A percentile compares a stretch with the other conserved stretches of the same genome.
These are phyloP conservation scores for Corynespora cassiicola DNA, from an alignment of 2,329 filamentous ascomycete genomes.

Conservation along the genomic window DNA sequence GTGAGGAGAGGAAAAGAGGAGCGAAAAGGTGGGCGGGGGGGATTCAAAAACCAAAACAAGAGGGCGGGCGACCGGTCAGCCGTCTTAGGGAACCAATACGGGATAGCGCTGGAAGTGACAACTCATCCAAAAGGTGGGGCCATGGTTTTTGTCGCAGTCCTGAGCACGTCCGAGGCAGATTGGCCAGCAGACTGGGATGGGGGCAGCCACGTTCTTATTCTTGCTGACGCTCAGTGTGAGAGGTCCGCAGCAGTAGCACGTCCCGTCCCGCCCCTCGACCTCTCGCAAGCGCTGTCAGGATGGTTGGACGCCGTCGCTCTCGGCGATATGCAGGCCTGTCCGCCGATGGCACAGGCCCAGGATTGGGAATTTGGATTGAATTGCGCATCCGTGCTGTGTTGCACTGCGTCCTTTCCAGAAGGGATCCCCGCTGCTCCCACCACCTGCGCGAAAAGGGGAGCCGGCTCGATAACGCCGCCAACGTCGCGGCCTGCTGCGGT, in stretches of 20 bases:
- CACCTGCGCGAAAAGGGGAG: slow-evolving; percentile 18
- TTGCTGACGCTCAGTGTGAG: slow-evolving; percentile 22
- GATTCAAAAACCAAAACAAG: slow-evolving; percentile 32
- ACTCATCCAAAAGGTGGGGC: slow-evolving; percentile 45
- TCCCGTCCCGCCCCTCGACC: slow-evolving; percentile 22
- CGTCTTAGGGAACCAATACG: slow-evolving; percentile 25
- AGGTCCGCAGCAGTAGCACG: slow-evolving; percentile 10
- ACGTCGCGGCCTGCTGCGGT: slow-evolving; percentile 9
- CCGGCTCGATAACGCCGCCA: slow-evolving; percentile 32
- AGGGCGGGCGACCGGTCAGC: slow-evolving; percentile 38
- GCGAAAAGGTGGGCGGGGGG: slow-evolving; percentile 19
- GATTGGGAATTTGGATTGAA: slow-evolving; percentile 28
- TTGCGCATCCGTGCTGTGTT: slow-evolving; percentile 25
- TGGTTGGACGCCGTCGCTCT: slow-evolving; percentile 23
- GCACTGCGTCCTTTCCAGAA: slow-evolving; percentile 32
- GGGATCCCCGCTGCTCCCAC: slow-evolving; percentile 30
- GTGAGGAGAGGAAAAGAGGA: slow-evolving; percentile 27
- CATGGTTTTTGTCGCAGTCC: slow-evolving; percentile 33
- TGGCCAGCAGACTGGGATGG: slow-evolving; percentile 32
- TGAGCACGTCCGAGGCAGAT: slow-evolving; percentile 39
- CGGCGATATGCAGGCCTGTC: slow-evolving; percentile 29
- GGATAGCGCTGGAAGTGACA: slow-evolving; percentile 39
- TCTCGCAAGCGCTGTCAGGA: slow-evolving; percentile 23
- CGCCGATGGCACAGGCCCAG: slow-evolving; percentile 18
- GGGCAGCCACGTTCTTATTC: slow-evolving; percentile 45